Evolutionary conservation across 2,329 filamentous ascomycete genomes (phyloP).

Genomic region (Beauveria medogensis): DNA sequence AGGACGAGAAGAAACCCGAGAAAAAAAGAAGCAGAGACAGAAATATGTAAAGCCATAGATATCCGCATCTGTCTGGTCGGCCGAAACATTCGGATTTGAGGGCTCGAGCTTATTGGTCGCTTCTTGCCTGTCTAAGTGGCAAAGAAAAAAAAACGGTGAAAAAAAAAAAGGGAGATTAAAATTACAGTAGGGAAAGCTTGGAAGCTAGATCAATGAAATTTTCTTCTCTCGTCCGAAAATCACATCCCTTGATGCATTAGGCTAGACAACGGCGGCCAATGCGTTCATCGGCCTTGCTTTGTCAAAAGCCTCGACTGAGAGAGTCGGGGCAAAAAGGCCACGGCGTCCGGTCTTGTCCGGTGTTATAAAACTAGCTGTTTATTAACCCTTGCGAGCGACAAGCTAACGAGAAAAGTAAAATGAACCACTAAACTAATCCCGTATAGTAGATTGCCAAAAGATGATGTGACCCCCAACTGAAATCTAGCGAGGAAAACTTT

Average conservation of each 20-base stretch:
- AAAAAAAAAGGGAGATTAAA: neutral
- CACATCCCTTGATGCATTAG: neutral
- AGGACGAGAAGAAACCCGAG: neutral
- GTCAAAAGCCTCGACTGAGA: neutral
- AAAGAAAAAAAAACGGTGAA: neutral
- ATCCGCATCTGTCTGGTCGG: conserved; percentile 7
- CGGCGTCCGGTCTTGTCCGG: neutral
- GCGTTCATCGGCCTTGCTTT: neutral
- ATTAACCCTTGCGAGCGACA: too few species aligned
- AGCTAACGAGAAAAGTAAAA: neutral
- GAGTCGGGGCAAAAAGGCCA: neutral
- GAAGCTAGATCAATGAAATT: neutral
- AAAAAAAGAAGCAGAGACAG: neutral
- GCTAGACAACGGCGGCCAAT: neutral
- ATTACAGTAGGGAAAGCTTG: neutral
- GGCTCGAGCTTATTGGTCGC: neutral
- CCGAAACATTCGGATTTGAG: neutral
- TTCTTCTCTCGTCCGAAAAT: neutral
- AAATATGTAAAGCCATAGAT: neutral
- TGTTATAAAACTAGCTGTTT: neutral
- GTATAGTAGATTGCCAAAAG: neutral
- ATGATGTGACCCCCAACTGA: neutral
- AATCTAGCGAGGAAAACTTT: neutral
- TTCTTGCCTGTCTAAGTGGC: neutral
- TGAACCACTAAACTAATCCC: neutral